These are phyloP conservation scores for Syncephalastrum contaminatum DNA, from an alignment of 371 early-diverging fungal genomes.

Conservation along the genomic window DNA sequence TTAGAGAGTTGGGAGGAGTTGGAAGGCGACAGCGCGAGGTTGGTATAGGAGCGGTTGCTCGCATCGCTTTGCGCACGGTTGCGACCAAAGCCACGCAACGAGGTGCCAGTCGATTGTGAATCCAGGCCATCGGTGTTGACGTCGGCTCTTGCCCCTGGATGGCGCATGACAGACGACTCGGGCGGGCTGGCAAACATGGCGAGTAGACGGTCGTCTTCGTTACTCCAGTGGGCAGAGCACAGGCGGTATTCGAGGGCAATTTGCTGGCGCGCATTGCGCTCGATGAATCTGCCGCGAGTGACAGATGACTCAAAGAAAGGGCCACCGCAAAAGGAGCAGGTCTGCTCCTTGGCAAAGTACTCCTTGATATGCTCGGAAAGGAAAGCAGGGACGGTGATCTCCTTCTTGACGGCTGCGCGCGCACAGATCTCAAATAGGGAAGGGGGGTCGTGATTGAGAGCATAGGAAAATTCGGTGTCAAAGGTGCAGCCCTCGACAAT, in stretches of 20 bases:
- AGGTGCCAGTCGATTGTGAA: background rate
- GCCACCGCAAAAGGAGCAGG: constrained; percentile 85
- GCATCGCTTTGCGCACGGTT: constrained; percentile 15
- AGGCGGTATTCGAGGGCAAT: constrained; percentile 39
- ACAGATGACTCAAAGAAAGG: constrained; percentile 80
- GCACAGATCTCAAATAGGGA: constrained; percentile 77
- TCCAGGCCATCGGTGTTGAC: constrained; percentile 17
- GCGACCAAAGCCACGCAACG: constrained; percentile 3
- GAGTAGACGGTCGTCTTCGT: constrained; percentile 35
- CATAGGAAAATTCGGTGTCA: constrained; percentile 26
- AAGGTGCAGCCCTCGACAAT: constrained; percentile 53
- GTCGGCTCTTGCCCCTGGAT: background rate
- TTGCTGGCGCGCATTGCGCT: constrained; percentile 49
- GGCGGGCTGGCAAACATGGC: constrained; percentile 29
- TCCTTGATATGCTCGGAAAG: constrained; percentile 57
- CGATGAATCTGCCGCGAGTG: constrained; percentile 62
- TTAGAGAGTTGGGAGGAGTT: constrained; percentile 15
- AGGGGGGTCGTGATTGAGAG: constrained; percentile 42
- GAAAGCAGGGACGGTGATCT: constrained; percentile 53
- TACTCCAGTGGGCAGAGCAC: constrained; percentile 45
- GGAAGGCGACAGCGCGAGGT: constrained; percentile 12
- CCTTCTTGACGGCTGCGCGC: constrained; percentile 67
- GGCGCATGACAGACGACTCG: background rate
- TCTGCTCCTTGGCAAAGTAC: constrained; percentile 64
- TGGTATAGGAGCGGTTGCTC: constrained; percentile 6